Evolutionary conservation across 768 basidiomycete genomes (phyloP).

Genomic region (Roridomyces roridus): DNA sequence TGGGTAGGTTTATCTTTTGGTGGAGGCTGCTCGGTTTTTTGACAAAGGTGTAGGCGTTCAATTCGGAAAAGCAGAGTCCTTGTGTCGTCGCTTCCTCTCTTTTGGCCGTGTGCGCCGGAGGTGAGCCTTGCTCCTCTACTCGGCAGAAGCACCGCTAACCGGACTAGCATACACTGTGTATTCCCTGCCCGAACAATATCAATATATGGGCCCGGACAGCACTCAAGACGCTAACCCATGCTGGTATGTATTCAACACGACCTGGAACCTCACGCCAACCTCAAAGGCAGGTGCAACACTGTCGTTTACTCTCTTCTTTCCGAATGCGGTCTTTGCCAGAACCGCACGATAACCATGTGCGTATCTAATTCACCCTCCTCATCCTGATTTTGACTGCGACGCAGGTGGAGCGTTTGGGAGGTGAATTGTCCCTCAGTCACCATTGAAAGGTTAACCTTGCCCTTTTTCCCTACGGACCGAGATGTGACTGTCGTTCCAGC

Average conservation of each 20-base stretch:
- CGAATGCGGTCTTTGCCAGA: slow-evolving; percentile 53
- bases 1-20: slow-evolving; percentile 41
- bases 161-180: slow-evolving; percentile 36
- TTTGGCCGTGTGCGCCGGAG: slow-evolving; percentile 37
- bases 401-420: slow-evolving; percentile 29
- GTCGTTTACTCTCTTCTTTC: slow-evolving; percentile 48
- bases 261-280: no score
- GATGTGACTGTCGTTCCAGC: background rate
- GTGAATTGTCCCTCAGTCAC: slow-evolving; percentile 27
- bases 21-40: background rate
- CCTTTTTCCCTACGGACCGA: slow-evolving; percentile 4
- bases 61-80: slow-evolving; percentile 51
- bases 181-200: slow-evolving; percentile 27
- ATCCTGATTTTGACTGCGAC: background rate
- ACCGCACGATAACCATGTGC: slow-evolving; percentile 37
- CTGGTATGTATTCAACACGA: slow-evolving; percentile 11
- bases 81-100: slow-evolving; percentile 40
- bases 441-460: slow-evolving; percentile 9
- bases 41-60: slow-evolving; percentile 39
- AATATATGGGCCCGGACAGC: slow-evolving; percentile 35
- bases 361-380: slow-evolving; percentile 3
- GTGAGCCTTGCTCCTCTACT: slow-evolving; percentile 23
- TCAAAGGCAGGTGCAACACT: slow-evolving; percentile 39
- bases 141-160: background rate
- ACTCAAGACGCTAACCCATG: slow-evolving; percentile 36